phyloP scores from a whole-genome alignment of 177 flowering plant species.

The Vitis hybrid region DNA sequence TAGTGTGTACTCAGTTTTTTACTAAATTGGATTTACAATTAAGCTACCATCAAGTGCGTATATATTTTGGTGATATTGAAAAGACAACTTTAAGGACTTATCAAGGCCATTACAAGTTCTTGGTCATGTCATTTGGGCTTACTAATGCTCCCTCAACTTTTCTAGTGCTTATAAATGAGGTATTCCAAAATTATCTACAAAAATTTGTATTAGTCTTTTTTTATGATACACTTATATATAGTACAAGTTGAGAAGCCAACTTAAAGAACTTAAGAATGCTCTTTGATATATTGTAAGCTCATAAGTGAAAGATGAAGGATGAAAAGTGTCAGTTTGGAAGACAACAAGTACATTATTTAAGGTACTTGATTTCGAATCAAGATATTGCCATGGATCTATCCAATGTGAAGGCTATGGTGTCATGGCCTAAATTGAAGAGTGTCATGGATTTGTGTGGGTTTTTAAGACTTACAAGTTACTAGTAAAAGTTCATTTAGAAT shows the following conservation, averaged over 20 bases:
- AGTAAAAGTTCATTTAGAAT: background rate
- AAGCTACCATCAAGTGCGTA: no score
- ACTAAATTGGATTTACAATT: no score
- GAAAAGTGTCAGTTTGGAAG: constrained; percentile 2
- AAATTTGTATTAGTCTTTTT: constrained; percentile 10
- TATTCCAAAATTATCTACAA: background rate
- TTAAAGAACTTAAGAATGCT: background rate
- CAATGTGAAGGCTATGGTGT: background rate
- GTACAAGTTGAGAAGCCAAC: background rate
- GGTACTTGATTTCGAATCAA: background rate
- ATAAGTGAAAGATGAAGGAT: background rate
- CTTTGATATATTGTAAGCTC: background rate
- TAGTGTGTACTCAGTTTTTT: background rate
- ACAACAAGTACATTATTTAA: background rate
- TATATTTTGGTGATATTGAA: no score
- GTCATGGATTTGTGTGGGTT: background rate
- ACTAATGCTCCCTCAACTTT: no score
- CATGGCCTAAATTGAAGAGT: background rate
- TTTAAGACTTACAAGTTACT: constrained; percentile 6
- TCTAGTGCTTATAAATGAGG: no score
- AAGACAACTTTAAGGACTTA: no score
- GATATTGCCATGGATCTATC: background rate
- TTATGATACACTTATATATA: constrained; percentile 10
- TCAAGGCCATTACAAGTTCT: no score
- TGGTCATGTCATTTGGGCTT: no score